Base-by-base conservation (phyloP, 352 stramenopile species). In the Globisporangium heterothallicum region DNA sequence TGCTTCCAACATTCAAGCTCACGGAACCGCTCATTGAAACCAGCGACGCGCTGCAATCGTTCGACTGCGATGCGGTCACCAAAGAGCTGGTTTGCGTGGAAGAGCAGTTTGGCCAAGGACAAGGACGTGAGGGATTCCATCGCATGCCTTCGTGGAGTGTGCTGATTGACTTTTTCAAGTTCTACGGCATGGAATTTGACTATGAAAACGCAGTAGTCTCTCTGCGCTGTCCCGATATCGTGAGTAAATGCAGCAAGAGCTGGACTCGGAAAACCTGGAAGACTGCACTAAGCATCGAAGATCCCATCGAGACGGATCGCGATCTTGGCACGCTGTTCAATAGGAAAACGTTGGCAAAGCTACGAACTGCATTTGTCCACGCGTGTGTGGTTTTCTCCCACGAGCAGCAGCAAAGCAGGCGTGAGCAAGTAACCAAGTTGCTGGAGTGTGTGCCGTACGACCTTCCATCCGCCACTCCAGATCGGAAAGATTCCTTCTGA, bases 291-390 rank as follows among this genome's bases (percentile, higher is more conserved):
- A 76, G 74, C 26, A 64, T 94, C n/a, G 78, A 94, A 70, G 83
- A 92, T 38, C 83, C 83, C 0, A 76, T 94, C 16, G 83, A 94
- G 58, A 71, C 52, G 6, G 63, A 70, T 24, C 72, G 80, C 8
- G 80, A 94, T 54, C 59, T 94, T 8, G 83, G 83, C n/a, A 53
- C 42, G 41, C 67, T 90, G 25, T 85, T 86, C 52, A 86, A 82
- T 18, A 59, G 67, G 16, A 70, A 74, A n/a, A 63, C 73, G 19
- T 56, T 87, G 26, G 66, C 60, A 12, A 71, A 69, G 8, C 53
- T 91, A 12, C 75, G 77, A 9, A 72, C 59, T 45, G 73, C 71
- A 18, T 64, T 91, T 48, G 71, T 77, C 27, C 69, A 80, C 26
- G 69, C 61, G 14, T 78, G 66, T 26, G 43, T 68, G 9, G 53